Percentiles rank a stretch among this genome's conserved stretches.
These are phyloP conservation scores for Trypanosoma brucei DNA, from an alignment of 208 protist species.

Conservation along the genomic window DNA sequence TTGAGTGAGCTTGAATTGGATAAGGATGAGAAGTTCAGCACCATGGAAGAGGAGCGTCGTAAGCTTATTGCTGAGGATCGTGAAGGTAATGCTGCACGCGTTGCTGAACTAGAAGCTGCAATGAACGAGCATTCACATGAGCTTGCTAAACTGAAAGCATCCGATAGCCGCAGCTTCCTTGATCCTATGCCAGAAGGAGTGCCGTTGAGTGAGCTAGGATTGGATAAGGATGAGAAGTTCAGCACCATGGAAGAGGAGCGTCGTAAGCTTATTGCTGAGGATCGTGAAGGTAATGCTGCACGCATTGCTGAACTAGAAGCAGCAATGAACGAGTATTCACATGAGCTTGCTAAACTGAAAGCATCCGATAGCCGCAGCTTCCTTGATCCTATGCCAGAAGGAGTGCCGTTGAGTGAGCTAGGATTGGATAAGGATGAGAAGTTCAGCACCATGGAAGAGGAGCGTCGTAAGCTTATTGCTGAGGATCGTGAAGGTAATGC, in stretches of 20 bases:
- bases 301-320: neutral
- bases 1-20: neutral
- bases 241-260: conserved; percentile 42
- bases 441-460: conserved; percentile 61
- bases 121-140: neutral
- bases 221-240: conserved; percentile 23
- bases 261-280: neutral
- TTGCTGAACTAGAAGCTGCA: neutral
- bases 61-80: neutral
- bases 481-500: neutral
- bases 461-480: conserved; percentile 34
- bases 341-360: neutral
- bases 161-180: neutral
- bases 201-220: neutral
- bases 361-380: conserved; percentile 29
- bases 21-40: neutral
- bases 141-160: neutral
- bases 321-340: neutral
- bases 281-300: neutral
- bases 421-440: conserved; percentile 56
- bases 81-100: neutral
- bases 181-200: neutral
- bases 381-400: conserved; percentile 67
- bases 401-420: conserved; percentile 68
- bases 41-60: neutral